Conservation (phyloP, 2,329 filamentous ascomycete genomes). For the Stachybotrys chartarum region DNA sequence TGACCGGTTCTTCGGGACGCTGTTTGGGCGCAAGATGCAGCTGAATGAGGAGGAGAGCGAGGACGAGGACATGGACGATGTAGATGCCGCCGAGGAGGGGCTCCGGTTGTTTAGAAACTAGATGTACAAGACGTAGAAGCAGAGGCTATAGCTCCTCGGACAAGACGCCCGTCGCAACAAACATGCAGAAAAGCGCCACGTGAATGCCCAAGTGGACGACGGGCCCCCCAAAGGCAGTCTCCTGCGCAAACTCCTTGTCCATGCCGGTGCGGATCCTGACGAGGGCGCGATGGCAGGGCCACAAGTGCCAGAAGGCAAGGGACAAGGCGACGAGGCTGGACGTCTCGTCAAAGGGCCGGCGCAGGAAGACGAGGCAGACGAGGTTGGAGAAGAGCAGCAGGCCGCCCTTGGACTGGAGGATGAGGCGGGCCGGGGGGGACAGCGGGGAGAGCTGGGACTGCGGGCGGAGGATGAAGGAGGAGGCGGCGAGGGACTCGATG, state of each 20-base stretch:
- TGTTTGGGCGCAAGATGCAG: slow-evolving; percentile 64
- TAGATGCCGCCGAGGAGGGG: slow-evolving; percentile 45
- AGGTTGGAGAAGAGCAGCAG: slow-evolving; percentile 37
- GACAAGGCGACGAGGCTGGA: slow-evolving; percentile 27
- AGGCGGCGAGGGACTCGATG: slow-evolving; percentile 34
- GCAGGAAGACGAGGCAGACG: slow-evolving; percentile 29
- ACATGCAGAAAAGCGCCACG: slow-evolving; percentile 24
- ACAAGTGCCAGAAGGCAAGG: slow-evolving; percentile 41
- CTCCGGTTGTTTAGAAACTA: slow-evolving; percentile 45
- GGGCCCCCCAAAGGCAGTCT: slow-evolving; percentile 35
- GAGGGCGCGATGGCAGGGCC: slow-evolving; percentile 37
- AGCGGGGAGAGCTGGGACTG: slow-evolving; percentile 33
- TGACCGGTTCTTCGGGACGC: slow-evolving; percentile 67
- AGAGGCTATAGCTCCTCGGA: slow-evolving; percentile 5
- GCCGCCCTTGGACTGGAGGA: slow-evolving; percentile 40
- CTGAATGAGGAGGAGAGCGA: slow-evolving; percentile 52
- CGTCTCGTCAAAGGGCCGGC: slow-evolving; percentile 21
- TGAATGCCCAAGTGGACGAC: slow-evolving; percentile 37
- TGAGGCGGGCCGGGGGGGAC: slow-evolving; percentile 29
- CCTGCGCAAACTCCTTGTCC: slow-evolving; percentile 7
- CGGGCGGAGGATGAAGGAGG: slow-evolving; percentile 37
- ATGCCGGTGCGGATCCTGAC: slow-evolving; percentile 19
- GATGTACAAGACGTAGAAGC: slow-evolving; percentile 5
- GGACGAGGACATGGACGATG: slow-evolving; percentile 44
- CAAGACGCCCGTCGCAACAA: slow-evolving; percentile 17